Evolutionary conservation across 306 rosid genomes (phyloP).

Genomic region (Cyamopsis tetragonoloba): DNA sequence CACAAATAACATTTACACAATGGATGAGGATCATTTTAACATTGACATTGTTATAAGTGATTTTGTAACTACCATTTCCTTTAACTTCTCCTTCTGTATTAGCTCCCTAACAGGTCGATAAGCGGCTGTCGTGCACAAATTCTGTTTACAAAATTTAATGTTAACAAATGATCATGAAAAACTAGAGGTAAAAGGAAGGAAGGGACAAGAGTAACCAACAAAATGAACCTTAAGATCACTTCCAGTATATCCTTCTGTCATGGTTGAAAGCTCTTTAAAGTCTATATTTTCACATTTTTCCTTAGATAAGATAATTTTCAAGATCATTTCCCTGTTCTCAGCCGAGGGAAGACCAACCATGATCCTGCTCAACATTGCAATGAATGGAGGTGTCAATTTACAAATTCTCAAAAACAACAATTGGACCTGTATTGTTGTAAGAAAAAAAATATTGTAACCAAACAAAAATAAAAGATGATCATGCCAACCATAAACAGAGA

Average conservation of each 20-base stretch:
- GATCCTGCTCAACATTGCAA: slow-evolving; percentile 39
- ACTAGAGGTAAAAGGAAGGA: neutral
- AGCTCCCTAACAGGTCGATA: slow-evolving; percentile 80
- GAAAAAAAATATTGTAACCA: neutral
- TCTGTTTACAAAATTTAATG: slow-evolving; percentile 48
- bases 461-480: neutral
- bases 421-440: neutral
- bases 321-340: slow-evolving; percentile 60
- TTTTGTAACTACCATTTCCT: slow-evolving; percentile 46
- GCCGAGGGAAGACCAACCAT: slow-evolving; percentile 71
- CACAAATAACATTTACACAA: neutral
- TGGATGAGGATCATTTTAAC: neutral
- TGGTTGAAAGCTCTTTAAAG: slow-evolving; percentile 55
- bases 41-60: neutral
- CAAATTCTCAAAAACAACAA: neutral
- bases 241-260: slow-evolving; percentile 76
- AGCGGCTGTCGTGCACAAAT: slow-evolving; percentile 73
- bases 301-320: slow-evolving; percentile 58
- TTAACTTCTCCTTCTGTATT: slow-evolving; percentile 58
- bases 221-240: slow-evolving; percentile 76
- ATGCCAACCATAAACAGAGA: slow-evolving; percentile 1
- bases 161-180: slow-evolving; percentile 24
- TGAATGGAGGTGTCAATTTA: neutral
- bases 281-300: slow-evolving; percentile 54
- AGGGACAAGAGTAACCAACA: neutral